Base-by-base conservation (phyloP, 2,329 filamentous ascomycete species). In the Fusarium clavum region DNA sequence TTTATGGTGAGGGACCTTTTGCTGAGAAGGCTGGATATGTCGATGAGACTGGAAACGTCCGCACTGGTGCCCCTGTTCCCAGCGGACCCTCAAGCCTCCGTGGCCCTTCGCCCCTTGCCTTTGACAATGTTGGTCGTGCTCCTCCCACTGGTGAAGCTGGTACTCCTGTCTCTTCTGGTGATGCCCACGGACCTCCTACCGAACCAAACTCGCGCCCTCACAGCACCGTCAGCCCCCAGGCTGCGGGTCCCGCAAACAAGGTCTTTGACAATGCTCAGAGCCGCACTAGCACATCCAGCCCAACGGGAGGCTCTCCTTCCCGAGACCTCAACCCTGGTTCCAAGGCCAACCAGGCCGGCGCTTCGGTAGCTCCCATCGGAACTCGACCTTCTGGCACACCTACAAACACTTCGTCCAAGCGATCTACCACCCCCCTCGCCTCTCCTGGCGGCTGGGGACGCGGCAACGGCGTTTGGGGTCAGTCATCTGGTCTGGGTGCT, bases 361-460 rank as follows among this genome's bases (percentile, higher is more conserved):
- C 86, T 61, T 86, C 92, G 7, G 94, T 98, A 56, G 95, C 94
- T 24, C 95, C 96, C 20, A 98, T 98, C 74, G 96, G 96, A 70
- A 98, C 95, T 61, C 91, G 96, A 46, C 95, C 95, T 6, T 86
- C 88, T 20, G 87, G 86, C 41, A 86, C 85, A 34, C 82, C 88
- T n/a, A 82, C 80, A 32, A 79, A 77, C 29, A 80, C 81, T 43
- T 86, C 87, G 65, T 83, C 84, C 80, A 96, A 96, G 79, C 92
- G 93, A 64, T 93, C 94, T 1, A 97, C 93, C 10, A 97, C 94
- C 5, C 94, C 95, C 57, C 86, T 97, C 30, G 91, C 94, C n/a
- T 97, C 94, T n/a, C 94, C 94, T 14, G 85, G 91, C 20, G 88
- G 90, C 64, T 97, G 94, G 94, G 90, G 92, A 58, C 91, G 90